phyloP scores from a whole-genome alignment of 2,329 filamentous ascomycete genomes.

The Claviceps quebecensis region DNA sequence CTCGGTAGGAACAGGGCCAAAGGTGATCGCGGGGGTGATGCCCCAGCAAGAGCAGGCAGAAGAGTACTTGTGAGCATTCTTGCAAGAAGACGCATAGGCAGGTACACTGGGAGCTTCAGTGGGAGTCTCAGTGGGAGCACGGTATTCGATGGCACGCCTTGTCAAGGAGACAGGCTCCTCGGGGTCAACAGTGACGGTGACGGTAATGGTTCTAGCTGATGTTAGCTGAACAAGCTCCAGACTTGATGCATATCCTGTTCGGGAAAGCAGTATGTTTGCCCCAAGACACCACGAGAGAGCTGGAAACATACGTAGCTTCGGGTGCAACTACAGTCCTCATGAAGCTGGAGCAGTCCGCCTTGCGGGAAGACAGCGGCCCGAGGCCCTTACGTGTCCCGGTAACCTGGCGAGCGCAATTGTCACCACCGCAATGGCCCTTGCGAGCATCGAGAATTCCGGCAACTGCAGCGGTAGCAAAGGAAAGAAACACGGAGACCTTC shows the following conservation, averaged over 20 bases:
- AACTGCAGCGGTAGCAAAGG: constrained; percentile 22
- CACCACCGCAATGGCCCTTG: constrained; percentile 20
- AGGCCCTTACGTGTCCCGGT: constrained; percentile 28
- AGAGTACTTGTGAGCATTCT: constrained; percentile 20
- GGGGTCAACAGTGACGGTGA: constrained; percentile 24
- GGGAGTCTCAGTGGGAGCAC: constrained; percentile 19
- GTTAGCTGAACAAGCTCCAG: background rate
- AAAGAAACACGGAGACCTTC: constrained; percentile 26
- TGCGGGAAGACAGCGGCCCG: constrained; percentile 19
- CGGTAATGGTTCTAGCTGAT: constrained; percentile 18
- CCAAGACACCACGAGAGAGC: background rate
- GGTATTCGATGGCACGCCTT: constrained; percentile 17
- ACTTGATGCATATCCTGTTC: background rate
- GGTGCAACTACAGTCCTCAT: constrained; percentile 25
- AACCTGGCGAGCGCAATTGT: constrained; percentile 34
- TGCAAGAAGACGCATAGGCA: constrained; percentile 26
- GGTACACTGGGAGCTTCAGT: constrained; percentile 17
- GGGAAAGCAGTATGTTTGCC: background rate
- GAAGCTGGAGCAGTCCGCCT: constrained; percentile 28
- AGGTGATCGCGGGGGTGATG: constrained; percentile 24
- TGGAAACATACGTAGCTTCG: constrained; percentile 22
- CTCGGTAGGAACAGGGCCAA: constrained; percentile 23
- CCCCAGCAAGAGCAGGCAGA: constrained; percentile 32
- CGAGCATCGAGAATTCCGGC: constrained; percentile 22
- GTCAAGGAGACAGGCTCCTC: constrained; percentile 13